Conservation (phyloP, 2,329 filamentous ascomycete genomes). For the Monosporascus sp. region DNA sequence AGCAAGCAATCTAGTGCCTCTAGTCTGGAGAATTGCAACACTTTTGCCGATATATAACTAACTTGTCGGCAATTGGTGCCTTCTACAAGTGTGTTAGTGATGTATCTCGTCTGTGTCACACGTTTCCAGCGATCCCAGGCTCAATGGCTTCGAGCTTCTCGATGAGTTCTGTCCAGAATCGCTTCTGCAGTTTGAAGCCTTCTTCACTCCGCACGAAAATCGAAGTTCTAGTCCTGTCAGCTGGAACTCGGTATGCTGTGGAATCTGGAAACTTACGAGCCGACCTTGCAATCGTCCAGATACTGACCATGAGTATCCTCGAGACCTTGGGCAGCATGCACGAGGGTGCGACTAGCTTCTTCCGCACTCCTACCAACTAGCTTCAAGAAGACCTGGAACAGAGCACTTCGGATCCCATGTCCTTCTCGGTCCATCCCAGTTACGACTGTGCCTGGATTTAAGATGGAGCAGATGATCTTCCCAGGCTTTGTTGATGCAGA, state of each 20-base stretch:
- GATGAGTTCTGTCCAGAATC: constrained; percentile 5
- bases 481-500: constrained; percentile 5
- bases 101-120: too few species aligned
- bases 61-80: too few species aligned
- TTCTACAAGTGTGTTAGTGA: too few species aligned
- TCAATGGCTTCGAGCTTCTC: constrained; percentile 4
- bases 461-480: constrained; percentile 4
- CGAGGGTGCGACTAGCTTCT: constrained; percentile 8
- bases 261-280: constrained; percentile 4
- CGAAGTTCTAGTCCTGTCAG: constrained; percentile 1
- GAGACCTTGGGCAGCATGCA: constrained; percentile 8
- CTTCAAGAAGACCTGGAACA: constrained; percentile 3
- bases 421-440: constrained; percentile 9
- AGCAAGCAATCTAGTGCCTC: too few species aligned
- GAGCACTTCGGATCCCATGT: background rate
- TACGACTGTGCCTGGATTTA: constrained; percentile 9
- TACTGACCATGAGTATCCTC: constrained; percentile 12
- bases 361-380: constrained; percentile 7
- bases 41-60: too few species aligned
- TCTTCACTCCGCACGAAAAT: constrained; percentile 7
- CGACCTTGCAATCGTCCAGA: constrained; percentile 10
- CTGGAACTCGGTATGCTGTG: too few species aligned
- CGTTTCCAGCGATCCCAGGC: background rate
- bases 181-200: constrained; percentile 2
- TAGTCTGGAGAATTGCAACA: too few species aligned